A percentile compares a stretch with the other conserved stretches of the same genome.
phyloP scores from a whole-genome alignment of 495 filamentous ascomycete species.

The Daldinia childiae region DNA sequence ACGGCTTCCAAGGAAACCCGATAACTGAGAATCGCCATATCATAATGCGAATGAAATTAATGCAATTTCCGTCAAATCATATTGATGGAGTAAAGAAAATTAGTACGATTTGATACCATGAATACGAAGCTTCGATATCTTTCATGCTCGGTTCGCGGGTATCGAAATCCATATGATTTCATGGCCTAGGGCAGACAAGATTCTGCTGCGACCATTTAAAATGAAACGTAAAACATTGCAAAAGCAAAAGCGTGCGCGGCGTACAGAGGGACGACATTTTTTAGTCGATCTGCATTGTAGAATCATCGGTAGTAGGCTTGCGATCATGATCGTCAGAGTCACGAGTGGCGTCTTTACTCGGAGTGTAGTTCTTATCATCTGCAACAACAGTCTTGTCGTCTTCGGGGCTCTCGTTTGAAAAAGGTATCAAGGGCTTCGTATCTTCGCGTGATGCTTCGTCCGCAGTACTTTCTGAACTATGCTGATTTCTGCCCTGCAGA shows the following conservation, averaged over 20 bases:
- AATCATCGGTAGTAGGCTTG: constrained; percentile 21
- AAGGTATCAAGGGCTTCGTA: constrained; percentile 8
- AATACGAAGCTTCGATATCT: constrained; percentile 13
- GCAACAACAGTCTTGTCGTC: constrained; percentile 28
- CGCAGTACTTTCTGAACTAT: constrained; percentile 1
- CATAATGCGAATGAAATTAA: background rate
- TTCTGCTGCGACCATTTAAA: background rate
- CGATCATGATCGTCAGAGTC: constrained; percentile 13
- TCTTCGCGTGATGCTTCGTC: background rate
- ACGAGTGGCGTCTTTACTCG: constrained; percentile 6
- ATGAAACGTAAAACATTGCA: constrained; percentile 1
- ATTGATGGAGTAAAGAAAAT: constrained; percentile 1
- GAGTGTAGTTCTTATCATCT: constrained; percentile 23
- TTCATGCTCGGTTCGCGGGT: background rate
- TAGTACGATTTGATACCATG: background rate
- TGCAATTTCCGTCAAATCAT: constrained; percentile 1
- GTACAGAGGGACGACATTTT: background rate
- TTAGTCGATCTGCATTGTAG: constrained; percentile 46
- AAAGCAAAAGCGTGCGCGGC: background rate
- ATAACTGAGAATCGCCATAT: background rate
- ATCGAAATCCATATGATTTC: constrained; percentile 3
- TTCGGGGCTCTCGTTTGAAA: constrained; percentile 25
- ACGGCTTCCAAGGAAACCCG: background rate
- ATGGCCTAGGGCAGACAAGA: background rate
- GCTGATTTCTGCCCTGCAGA: constrained; percentile 18